Evolutionary conservation across 2,329 filamentous ascomycete species (phyloP).

Genomic region (Cladophialophora chaetospira): DNA sequence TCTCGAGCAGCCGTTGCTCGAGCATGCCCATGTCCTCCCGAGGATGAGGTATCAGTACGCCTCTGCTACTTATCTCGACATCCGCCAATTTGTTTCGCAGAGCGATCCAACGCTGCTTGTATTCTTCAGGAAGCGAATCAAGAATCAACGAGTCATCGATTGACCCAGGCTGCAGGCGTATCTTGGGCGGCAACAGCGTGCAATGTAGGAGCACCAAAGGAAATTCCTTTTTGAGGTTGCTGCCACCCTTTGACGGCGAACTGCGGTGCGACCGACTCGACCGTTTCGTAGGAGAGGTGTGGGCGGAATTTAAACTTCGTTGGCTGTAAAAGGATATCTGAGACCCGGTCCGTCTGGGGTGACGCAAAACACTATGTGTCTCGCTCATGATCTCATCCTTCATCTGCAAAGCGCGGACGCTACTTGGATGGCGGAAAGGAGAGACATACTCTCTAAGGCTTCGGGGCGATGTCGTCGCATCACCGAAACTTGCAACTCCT

Average conservation of each 20-base stretch:
- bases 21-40: constrained; percentile 63
- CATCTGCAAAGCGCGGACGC: constrained; percentile 49
- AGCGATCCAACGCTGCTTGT: constrained; percentile 51
- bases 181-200: constrained; percentile 57
- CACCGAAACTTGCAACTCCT: not conserved
- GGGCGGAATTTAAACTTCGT: constrained; percentile 27
- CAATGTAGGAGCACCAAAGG: constrained; percentile 64
- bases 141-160: constrained; percentile 49
- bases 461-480: constrained; percentile 4
- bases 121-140: constrained; percentile 52
- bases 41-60: constrained; percentile 64
- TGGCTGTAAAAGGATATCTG: constrained; percentile 28
- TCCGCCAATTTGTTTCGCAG: constrained; percentile 58
- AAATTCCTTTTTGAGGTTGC: constrained; percentile 49
- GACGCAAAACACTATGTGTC: constrained; percentile 43
- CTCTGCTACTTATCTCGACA: constrained; percentile 58
- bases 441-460: constrained; percentile 36
- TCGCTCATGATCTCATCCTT: constrained; percentile 41
- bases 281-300: constrained; percentile 29
- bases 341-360: constrained; percentile 25
- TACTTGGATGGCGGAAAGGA: constrained; percentile 49
- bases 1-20: constrained; percentile 63
- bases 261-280: constrained; percentile 17
- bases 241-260: constrained; percentile 29
- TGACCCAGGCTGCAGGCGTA: constrained; percentile 47